Conservation (phyloP, 257 asterid genomes). For the Jasminum sambac region DNA sequence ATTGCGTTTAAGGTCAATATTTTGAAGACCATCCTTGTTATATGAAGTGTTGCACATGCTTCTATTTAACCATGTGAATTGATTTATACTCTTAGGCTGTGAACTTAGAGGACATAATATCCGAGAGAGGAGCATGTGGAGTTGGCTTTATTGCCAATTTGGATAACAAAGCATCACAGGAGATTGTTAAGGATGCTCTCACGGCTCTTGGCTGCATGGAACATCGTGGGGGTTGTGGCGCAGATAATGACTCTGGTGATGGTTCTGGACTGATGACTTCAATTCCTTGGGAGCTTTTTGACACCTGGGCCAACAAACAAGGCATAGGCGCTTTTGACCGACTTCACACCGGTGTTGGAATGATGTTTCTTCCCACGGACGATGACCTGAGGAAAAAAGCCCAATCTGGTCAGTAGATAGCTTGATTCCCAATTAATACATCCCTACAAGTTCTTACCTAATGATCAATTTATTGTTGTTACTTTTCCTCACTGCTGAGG, state of each 20-base stretch:
- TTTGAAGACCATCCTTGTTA: not conserved
- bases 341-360: constrained; percentile 90
- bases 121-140: constrained; percentile 97
- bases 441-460: not conserved
- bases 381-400: constrained; percentile 66
- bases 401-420: constrained; percentile 57
- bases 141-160: constrained; percentile 96
- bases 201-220: constrained; percentile 98
- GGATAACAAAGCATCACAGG: constrained; percentile 80
- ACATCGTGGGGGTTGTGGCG: constrained; percentile 99
- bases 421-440: not conserved
- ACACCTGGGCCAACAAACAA: constrained; percentile 83
- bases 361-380: constrained; percentile 90
- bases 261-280: constrained; percentile 97
- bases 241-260: constrained; percentile 99
- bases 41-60: constrained; percentile 18
- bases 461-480: not conserved
- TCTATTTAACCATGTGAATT: constrained; percentile 8
- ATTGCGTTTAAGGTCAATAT: not conserved
- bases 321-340: constrained; percentile 71
- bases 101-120: constrained; percentile 74
- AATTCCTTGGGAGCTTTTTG: constrained; percentile 92
- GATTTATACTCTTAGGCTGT: constrained; percentile 60
- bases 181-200: constrained; percentile 86
- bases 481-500: constrained; percentile 3